Evolutionary conservation across 441 rosid species (phyloP), one percentile per base, ranked within the genome.

Genomic region (Viola pubescens): DNA sequence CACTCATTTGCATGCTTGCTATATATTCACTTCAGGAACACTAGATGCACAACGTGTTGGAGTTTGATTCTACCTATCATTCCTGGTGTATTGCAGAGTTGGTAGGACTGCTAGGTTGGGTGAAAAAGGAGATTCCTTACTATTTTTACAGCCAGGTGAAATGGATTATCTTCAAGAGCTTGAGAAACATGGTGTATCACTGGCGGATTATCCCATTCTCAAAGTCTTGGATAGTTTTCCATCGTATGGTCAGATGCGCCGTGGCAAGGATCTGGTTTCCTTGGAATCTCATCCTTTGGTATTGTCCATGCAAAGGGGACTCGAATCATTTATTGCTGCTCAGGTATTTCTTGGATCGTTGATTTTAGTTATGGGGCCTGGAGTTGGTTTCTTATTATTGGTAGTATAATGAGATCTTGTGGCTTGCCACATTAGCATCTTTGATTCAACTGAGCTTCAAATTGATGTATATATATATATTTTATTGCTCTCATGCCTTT

Each of bases 91-190:
- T 26, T 26, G 34, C 83, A 92, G 97, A 79, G 97, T 92, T 50
- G 98, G 98, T 64, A 82, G 98, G 70, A 92, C 97, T 38, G 98
- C 97, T 70, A 87, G 98, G 62, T 73, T 92, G 70, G 97, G 95
- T 63, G 91, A 88, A 80, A 84, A 77, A 73, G 98, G 98, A 64
- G 94, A 92, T 61, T 81, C 97, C 0, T 65, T 87, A 58, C 59
- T 89, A 52, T 92, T 92, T 82, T 76, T 92, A 63, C 98, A 92
- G 65, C 97, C 98, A 0, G 68, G 83, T 13, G 98, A 92, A 73
- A 71, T 72, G 49, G 98, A 86, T 73, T 92, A 89, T 77, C 72
- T 89, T 41, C 73, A 82, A 46, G 96, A 86, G 59, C 76, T 92
- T 40, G 84, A 82, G 79, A 87, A 89, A 66, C 97, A 92, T 60